A percentile compares a stretch with the other conserved stretches of the same genome.
Conservation (phyloP, 768 basidiomycete genomes). For the Flagelloscypha sp. region DNA sequence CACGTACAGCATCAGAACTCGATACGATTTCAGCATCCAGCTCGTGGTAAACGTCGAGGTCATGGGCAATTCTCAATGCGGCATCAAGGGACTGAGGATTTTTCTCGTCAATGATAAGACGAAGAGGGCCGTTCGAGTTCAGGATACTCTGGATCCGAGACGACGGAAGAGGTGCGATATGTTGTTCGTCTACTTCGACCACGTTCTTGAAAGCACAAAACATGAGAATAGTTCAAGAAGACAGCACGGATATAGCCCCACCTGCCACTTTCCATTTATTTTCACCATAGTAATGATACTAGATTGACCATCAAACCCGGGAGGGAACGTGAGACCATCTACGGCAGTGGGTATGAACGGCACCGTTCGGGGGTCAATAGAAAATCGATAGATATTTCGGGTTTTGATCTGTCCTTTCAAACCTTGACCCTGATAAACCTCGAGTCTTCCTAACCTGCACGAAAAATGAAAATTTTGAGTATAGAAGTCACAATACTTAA, state of each 20-base stretch:
- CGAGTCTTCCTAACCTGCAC: neutral
- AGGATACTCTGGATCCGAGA: conserved; percentile 66
- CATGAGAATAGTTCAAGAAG: too few relatives aligned
- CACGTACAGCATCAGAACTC: conserved; percentile 28
- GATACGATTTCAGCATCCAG: conserved; percentile 56
- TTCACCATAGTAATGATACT: too few relatives aligned
- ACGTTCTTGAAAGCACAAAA: too few relatives aligned
- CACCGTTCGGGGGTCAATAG: conserved; percentile 16
- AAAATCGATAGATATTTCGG: conserved; percentile 24
- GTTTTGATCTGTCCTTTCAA: conserved; percentile 14
- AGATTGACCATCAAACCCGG: too few relatives aligned
- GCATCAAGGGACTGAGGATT: conserved; percentile 34
- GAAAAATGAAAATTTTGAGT: neutral
- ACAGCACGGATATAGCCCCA: too few relatives aligned
- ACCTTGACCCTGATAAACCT: conserved; percentile 35
- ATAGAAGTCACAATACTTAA: neutral
- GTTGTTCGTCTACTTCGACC: too few relatives aligned
- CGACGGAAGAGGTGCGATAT: too few relatives aligned
- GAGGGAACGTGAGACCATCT: too few relatives aligned
- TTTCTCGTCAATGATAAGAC: conserved; percentile 39
- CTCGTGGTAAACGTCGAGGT: conserved; percentile 58
- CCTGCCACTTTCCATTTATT: too few relatives aligned
- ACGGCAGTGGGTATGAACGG: too few relatives aligned
- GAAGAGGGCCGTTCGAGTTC: conserved; percentile 41
- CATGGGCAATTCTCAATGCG: conserved; percentile 61